Evolutionary conservation across 164 flowering plant species (phyloP).

Genomic region (Cinnamomum chago): DNA sequence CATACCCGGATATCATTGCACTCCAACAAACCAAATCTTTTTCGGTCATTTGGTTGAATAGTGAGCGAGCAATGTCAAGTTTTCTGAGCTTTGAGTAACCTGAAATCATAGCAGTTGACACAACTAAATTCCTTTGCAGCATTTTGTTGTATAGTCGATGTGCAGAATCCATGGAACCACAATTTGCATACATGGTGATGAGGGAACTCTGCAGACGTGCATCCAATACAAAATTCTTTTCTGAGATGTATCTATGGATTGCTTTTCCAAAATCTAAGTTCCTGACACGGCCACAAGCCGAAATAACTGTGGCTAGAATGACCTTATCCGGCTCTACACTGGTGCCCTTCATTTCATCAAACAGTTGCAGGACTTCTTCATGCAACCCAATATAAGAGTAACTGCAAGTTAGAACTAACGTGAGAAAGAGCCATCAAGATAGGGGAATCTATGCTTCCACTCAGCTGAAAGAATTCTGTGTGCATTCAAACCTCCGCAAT

Average conservation of each 20-base stretch:
- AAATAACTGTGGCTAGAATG: conserved; percentile 46
- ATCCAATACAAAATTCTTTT: conserved; percentile 34
- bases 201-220: conserved; percentile 51
- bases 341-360: conserved; percentile 61
- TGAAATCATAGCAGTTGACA: conserved; percentile 60
- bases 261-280: conserved; percentile 45
- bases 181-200: conserved; percentile 59
- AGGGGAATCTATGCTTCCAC: too few relatives aligned
- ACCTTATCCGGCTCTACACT: conserved; percentile 48
- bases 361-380: conserved; percentile 45
- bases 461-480: too few relatives aligned
- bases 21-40: conserved; percentile 85
- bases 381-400: conserved; percentile 42
- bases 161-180: conserved; percentile 65
- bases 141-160: conserved; percentile 37
- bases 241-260: conserved; percentile 43
- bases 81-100: conserved; percentile 53
- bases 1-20: conserved; percentile 78
- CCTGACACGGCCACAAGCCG: conserved; percentile 56
- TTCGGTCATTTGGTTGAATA: conserved; percentile 52
- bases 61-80: conserved; percentile 50
- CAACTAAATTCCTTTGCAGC: conserved; percentile 36
- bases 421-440: background rate
- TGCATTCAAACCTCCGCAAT: background rate
- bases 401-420: conserved; percentile 24